Base-by-base conservation (phyloP, 768 basidiomycete species). In the Pleurotus citrinopileatus region DNA sequence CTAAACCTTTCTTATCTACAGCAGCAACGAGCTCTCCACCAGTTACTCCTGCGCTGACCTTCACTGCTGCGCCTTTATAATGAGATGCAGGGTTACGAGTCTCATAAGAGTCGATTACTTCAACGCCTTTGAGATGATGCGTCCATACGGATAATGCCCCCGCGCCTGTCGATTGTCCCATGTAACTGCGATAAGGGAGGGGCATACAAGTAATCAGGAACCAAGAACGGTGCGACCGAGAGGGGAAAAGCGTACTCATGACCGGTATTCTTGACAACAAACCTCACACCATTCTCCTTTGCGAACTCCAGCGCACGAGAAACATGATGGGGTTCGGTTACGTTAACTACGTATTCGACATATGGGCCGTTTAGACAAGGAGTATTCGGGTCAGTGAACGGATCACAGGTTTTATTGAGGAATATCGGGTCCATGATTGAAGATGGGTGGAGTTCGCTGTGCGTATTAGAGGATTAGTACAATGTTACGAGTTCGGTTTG, bases 81-180 rank as follows among this genome's bases (percentile, higher is more conserved):
- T 26, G 26, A 12, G 45, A 47, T 13, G 45, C n/a, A n/a, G n/a
- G n/a, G n/a, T n/a, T n/a, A n/a, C n/a, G 25, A 12, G 45, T 27
- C n/a, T 47, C 45, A 42, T 69, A 72, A 7, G 48, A 26, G 4
- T 63, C 55, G 37, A 56, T 55, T 25, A 70, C 75, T 4, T 63
- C 56, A 5, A 70, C 67, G 44, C 73, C 60, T 55, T 71, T 64
- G 38, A 76, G 53, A 46, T 70, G 59, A 23, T 72, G 71, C 0
- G 72, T 76, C 68, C 72, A 78, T 40, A 78, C 60, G 51, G 77
- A 59, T 28, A 80, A 67, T 2, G 68, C 67, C 12, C 69, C 65
- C 0, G 66, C 69, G 17, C 70, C 75, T 2, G 75, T 71, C 20
- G 77, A 77, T 8, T 77, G 66, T 1, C 77, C 76, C 7, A 78